Conservation (phyloP, 2,329 filamentous ascomycete genomes). For the Aspergillus sp. region DNA sequence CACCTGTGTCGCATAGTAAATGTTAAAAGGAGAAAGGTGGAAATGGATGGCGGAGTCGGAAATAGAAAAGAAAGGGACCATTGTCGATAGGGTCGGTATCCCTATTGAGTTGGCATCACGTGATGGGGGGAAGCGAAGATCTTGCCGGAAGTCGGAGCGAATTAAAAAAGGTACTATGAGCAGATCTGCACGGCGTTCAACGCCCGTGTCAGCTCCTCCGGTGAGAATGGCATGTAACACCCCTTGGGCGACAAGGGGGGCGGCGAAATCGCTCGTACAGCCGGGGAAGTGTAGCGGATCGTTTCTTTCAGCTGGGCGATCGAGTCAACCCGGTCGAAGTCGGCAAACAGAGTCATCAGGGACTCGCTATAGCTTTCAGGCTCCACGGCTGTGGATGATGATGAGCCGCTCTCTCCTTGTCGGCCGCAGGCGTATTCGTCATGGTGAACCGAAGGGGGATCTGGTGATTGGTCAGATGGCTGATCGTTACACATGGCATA, state of each 20-base stretch:
- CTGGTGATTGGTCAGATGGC: constrained; percentile 20
- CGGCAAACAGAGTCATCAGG: constrained; percentile 36
- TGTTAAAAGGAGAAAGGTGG: constrained; percentile 5
- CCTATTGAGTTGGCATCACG: constrained; percentile 1
- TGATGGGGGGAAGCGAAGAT: constrained; percentile 10
- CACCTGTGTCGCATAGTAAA: constrained; percentile 9
- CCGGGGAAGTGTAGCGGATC: constrained; percentile 34
- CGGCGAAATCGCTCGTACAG: constrained; percentile 29
- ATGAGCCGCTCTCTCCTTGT: constrained; percentile 32
- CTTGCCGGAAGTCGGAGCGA: constrained; percentile 13
- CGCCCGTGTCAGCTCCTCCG: constrained; percentile 40
- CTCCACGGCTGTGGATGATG: constrained; percentile 40
- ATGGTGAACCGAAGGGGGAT: constrained; percentile 22
- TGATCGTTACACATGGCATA: neutral
- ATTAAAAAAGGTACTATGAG: constrained; percentile 15
- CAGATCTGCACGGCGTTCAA: constrained; percentile 41
- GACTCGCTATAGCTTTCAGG: constrained; percentile 38
- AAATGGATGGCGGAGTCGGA: neutral
- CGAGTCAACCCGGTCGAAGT: constrained; percentile 30
- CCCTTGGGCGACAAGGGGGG: constrained; percentile 27
- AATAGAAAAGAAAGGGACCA: neutral
- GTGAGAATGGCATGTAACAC: constrained; percentile 34
- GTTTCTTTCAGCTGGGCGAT: constrained; percentile 36
- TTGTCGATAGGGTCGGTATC: neutral
- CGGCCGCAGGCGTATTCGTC: constrained; percentile 28